A percentile compares a stretch with the other conserved stretches of the same genome.
Evolutionary conservation across 768 basidiomycete genomes (phyloP).

Genomic region (Amyloporia xantha): DNA sequence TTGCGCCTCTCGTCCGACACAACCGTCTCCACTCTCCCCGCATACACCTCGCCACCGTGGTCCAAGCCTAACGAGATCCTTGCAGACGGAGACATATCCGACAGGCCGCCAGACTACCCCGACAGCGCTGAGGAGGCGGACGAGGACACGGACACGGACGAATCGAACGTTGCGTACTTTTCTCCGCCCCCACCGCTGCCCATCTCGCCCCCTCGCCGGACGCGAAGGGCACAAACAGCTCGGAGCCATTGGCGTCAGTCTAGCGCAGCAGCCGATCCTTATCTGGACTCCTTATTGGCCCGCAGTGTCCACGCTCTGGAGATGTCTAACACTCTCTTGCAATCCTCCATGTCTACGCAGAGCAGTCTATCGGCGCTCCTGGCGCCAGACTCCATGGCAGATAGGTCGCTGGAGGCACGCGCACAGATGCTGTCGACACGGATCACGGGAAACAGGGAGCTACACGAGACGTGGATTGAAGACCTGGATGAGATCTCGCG

Average conservation of each 20-base stretch:
- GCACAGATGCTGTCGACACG: constrained; percentile 47
- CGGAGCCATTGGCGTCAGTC: constrained; percentile 18
- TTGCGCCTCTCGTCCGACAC: constrained; percentile 62
- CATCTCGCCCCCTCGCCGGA: constrained; percentile 30
- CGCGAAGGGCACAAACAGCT: constrained; percentile 17
- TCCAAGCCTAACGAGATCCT: constrained; percentile 17
- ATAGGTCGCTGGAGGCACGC: constrained; percentile 40
- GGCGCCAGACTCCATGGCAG: constrained; percentile 37
- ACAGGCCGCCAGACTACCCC: constrained; percentile 69
- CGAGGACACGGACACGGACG: constrained; percentile 51
- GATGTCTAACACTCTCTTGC: constrained; percentile 75
- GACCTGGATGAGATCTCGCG: constrained; percentile 60
- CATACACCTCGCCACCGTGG: constrained; percentile 43
- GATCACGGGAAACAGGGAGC: constrained; percentile 38
- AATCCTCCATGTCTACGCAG: constrained; percentile 70
- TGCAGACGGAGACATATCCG: constrained; percentile 32
- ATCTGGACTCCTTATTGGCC: constrained; percentile 71
- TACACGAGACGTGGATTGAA: constrained; percentile 55
- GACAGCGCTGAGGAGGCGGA: constrained; percentile 75
- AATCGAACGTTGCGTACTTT: constrained; percentile 19
- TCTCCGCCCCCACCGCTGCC: constrained; percentile 24
- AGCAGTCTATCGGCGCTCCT: constrained; percentile 46
- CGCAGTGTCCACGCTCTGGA: constrained; percentile 82
- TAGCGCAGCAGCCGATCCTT: constrained; percentile 38
- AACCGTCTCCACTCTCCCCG: constrained; percentile 50